Percentiles rank a stretch among this genome's conserved stretches.
These are phyloP conservation scores for Fusarium sp. DNA, from an alignment of 2,329 filamentous ascomycete genomes.

Conservation along the genomic window DNA sequence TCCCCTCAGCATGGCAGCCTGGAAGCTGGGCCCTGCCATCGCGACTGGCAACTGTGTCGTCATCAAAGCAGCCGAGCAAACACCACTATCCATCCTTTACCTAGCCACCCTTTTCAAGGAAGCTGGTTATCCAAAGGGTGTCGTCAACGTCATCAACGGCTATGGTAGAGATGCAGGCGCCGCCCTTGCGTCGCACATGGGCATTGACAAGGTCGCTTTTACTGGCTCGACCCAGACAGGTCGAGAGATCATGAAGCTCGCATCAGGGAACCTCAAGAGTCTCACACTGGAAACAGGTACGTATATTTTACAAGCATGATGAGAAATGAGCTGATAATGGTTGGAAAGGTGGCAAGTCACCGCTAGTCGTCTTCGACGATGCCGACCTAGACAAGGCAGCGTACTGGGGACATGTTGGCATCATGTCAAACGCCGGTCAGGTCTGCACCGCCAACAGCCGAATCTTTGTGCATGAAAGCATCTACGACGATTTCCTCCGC, in stretches of 20 bases:
- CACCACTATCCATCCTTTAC: not conserved
- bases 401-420: not conserved
- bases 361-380: not conserved
- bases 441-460: not conserved
- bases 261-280: not conserved
- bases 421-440: not conserved
- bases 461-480: not conserved
- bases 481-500: not conserved
- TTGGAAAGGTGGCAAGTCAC: not conserved
- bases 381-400: not conserved
- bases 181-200: not conserved
- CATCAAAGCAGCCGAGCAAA: not conserved
- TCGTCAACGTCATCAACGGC: not conserved
- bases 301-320: not conserved
- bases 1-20: slow-evolving; percentile 2
- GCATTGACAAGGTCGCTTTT: not conserved
- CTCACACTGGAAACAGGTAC: not conserved
- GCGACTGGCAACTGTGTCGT: not conserved
- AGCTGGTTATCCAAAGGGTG: not conserved
- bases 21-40: not conserved
- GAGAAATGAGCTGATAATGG: fast-evolving
- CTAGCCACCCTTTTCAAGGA: not conserved
- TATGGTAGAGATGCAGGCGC: not conserved
- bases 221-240: not conserved
- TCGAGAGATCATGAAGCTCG: not conserved